Conservation (phyloP, 106 monocot genomes). For the Vanilla planifolia region DNA sequence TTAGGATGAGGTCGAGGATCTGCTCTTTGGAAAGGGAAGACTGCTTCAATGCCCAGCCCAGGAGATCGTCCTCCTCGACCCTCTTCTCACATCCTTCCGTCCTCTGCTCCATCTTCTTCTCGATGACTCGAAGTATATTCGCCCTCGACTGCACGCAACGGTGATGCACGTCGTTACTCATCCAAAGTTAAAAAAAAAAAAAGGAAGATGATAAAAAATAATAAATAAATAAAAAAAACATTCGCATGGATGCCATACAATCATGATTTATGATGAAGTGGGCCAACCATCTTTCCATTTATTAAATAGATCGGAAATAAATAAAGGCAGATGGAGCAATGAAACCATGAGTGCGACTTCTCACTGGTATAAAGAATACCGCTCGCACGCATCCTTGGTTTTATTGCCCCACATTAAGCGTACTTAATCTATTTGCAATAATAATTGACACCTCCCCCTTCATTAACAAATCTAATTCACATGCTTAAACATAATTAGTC, state of each 20-base stretch:
- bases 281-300: slow-evolving; percentile 27
- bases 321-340: slow-evolving; percentile 21
- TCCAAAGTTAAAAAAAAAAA: no score
- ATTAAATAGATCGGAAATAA: slow-evolving; percentile 19
- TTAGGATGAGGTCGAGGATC: slow-evolving; percentile 77
- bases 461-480: not conserved
- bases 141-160: slow-evolving; percentile 48
- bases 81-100: not conserved
- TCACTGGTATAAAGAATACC: slow-evolving; percentile 1
- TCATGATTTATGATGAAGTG: slow-evolving; percentile 23
- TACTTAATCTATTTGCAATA: not conserved
- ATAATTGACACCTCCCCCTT: not conserved
- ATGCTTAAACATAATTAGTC: slow-evolving; percentile 5
- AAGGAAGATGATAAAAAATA: not conserved
- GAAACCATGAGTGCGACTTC: slow-evolving; percentile 26
- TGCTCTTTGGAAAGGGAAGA: slow-evolving; percentile 76
- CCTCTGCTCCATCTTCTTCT: slow-evolving; percentile 71
- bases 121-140: slow-evolving; percentile 63
- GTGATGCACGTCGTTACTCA: no score
- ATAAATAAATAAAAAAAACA: slow-evolving; percentile 11
- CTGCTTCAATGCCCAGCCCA: slow-evolving; percentile 63
- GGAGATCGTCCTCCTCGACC: slow-evolving; percentile 66
- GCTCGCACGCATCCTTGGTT: no score
- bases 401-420: not conserved
- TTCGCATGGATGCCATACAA: slow-evolving; percentile 5